Conservation (phyloP, 306 rosid species). For the Dryas alaskensis region DNA sequence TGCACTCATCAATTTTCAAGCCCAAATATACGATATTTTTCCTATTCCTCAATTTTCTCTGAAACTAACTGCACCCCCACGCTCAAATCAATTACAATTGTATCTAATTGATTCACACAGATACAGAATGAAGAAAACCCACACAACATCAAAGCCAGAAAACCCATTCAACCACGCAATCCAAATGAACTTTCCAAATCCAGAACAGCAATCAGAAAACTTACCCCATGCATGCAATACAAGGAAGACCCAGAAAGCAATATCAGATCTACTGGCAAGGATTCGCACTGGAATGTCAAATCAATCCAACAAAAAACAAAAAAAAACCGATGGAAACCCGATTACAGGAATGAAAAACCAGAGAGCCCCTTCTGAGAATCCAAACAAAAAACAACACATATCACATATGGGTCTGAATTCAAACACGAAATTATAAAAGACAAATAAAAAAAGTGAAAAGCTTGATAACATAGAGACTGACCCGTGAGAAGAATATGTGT, state of each 20-base stretch:
- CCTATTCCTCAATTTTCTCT: background rate
- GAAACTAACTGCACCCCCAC: background rate
- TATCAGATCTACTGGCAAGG: slow-evolving; percentile 22
- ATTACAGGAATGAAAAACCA: slow-evolving; percentile 33
- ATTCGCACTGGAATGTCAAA: slow-evolving; percentile 17
- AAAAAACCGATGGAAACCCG: slow-evolving; percentile 19
- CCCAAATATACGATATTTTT: background rate
- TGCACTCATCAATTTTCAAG: background rate
- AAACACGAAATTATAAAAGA: background rate
- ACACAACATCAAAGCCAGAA: background rate
- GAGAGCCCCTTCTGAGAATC: slow-evolving; percentile 26
- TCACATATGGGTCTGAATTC: background rate
- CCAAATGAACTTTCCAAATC: slow-evolving; percentile 11
- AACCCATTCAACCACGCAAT: background rate
- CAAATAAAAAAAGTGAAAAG: background rate
- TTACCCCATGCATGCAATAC: slow-evolving; percentile 58
- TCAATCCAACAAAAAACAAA: background rate
- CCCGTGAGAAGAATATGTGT: slow-evolving; percentile 15
- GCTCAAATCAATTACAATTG: background rate
- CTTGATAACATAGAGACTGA: background rate
- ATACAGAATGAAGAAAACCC: background rate
- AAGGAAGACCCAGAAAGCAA: slow-evolving; percentile 28
- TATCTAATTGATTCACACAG: background rate
- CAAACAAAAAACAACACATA: background rate
- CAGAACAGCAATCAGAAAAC: slow-evolving; percentile 32